Base-by-base conservation (phyloP, 371 early-diverging fungal genomes). In the Fennellomyces sp. region DNA sequence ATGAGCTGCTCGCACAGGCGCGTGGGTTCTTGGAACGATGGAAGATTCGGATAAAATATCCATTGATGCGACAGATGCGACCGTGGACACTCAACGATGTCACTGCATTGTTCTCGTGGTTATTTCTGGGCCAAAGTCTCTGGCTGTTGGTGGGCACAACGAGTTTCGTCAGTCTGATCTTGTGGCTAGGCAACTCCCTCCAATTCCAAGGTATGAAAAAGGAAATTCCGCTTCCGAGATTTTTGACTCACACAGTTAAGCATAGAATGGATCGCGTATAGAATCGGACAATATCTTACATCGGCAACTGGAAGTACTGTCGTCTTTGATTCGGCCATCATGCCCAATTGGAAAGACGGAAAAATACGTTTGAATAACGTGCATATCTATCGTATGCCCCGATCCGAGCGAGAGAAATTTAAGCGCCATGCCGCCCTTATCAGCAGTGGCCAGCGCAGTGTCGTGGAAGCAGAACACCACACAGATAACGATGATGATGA, bases 311-410 rank as follows among this genome's bases (percentile, higher is more conserved):
- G 97, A 0, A 88, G 91, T 33, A 86, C 88, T 2, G 90, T 98
- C 30, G 83, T 82, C 2, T 94, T 97, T 61, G 97, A 94, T 47
- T 89, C 93, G 2, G 95, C 95, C 5, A 94, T 97, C 56, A 84
- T 91, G 5, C 98, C 98, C 4, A 91, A 91, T 36, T 98, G 97
- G 97, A 85, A 90, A 54, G 90, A 90, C 21, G 96, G 97, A 7
- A 86, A 88, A 21, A 96, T 98, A 51, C 79, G 91, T 7, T 83
- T 98, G 29, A 88, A 85, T 49, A 93, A 97, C 65, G 94, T 98
- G 1, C 71, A 75, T 5, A 71, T 92, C 53, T 73, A 72, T 31
- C 70, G 81, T 2, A 81, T 81, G 85, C 70, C 73, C 25, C 67
- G 68, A 25, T 69, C 78, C 23, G 71, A 75, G 57, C 64, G 60